Evolutionary conservation across 441 rosid species (phyloP).

Genomic region (Erodium moschatum): DNA sequence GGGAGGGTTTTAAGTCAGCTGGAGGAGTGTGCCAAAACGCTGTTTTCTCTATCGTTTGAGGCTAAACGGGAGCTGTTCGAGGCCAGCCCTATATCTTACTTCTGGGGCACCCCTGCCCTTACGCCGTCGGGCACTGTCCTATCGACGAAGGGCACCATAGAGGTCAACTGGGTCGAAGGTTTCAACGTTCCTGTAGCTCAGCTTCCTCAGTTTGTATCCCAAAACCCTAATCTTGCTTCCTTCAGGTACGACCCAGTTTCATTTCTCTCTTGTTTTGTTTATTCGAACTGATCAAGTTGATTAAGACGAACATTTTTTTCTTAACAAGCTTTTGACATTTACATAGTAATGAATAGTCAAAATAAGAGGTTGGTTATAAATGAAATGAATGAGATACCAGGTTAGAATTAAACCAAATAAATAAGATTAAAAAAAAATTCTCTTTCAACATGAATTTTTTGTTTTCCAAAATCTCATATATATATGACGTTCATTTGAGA

Average conservation of each 20-base stretch:
- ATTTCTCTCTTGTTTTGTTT: not conserved
- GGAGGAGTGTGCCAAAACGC: slow-evolving; percentile 29
- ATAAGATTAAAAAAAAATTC: too few species aligned
- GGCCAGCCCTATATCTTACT: slow-evolving; percentile 41
- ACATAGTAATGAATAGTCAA: too few species aligned
- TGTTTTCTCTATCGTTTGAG: slow-evolving; percentile 46
- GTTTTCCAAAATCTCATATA: too few species aligned
- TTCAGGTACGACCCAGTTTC: slow-evolving; percentile 39
- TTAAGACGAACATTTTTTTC: too few species aligned
- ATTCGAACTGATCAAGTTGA: too few species aligned
- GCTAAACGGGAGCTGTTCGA: slow-evolving; percentile 35
- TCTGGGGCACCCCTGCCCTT: slow-evolving; percentile 62
- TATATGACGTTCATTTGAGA: too few species aligned
- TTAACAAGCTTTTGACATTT: too few species aligned
- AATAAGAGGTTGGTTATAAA: too few species aligned
- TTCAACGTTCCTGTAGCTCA: slow-evolving; percentile 43
- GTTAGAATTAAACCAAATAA: too few species aligned
- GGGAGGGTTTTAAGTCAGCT: slow-evolving; percentile 32
- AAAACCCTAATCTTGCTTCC: slow-evolving; percentile 27
- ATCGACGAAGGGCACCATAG: slow-evolving; percentile 9
- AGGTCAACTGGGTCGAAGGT: slow-evolving; percentile 53
- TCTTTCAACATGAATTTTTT: too few species aligned
- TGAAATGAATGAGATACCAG: too few species aligned
- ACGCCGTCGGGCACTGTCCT: slow-evolving; percentile 47
- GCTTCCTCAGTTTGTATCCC: slow-evolving; percentile 26